Evolutionary conservation across 1,284 basidiomycete genomes (phyloP), one percentile per base, ranked within the genome.

Genomic region (Ustilago tritici): DNA sequence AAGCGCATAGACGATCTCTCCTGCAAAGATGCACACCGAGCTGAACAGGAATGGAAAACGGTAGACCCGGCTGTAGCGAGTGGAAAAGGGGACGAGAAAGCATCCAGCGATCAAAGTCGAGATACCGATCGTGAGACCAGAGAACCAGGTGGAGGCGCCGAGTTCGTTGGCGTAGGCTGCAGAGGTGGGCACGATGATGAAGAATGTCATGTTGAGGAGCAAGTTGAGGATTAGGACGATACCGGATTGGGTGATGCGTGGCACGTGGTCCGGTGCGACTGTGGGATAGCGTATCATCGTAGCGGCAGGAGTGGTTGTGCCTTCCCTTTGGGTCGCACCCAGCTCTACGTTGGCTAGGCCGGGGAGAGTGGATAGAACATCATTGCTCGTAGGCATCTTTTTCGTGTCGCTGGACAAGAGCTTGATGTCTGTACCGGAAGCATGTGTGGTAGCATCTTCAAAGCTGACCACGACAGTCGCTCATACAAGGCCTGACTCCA

Each of bases 121-220:
- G 59, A 76, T 70, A 38, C 77, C 77, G 50, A 79, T 75, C 31
- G 73, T 72, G 34, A 79, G 70, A 41, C 77, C 77, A 1, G 69
- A 72, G 58, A 79, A 79, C 77, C 77, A 79, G 0, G 77, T 79
- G 3, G 77, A 72, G 1, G 77, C 77, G 10, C 77, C 72, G 2
- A 79, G 61, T 8, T 46, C 61, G 67, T 72, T 73, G 52, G 77
- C 73, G 49, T 76, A 76, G 0, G 61, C 61, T 11, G 72, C 68
- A 0, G 77, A 76, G 15, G 66, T 73, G 56, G 77, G 77, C 1
- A 79, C 77, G 59, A 79, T 79, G 77, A 79, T 79, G 67, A 79
- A 79, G 56, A 79, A 79, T 9, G 73, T 76, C 50, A 76, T 57
- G 70, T 79, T 79, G 59, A 79, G 66, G 12, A 79, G 62, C 10